phyloP scores from a whole-genome alignment of 805 yeast genomes.

The Diddensiella transvaalensis region DNA sequence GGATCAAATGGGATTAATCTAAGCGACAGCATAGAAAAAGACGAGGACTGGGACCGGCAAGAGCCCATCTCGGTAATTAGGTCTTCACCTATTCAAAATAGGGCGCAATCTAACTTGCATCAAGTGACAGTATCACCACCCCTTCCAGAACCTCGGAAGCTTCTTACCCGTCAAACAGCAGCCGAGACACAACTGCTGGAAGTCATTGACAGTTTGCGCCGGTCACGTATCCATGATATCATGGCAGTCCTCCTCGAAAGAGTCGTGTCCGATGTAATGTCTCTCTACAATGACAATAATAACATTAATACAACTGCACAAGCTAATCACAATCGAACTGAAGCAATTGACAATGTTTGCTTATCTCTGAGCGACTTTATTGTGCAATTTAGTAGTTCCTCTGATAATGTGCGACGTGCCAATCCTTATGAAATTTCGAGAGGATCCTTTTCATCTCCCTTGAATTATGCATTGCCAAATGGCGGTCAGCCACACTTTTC shows the following conservation, averaged over 20 bases:
- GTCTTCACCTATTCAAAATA: slow-evolving; percentile 2
- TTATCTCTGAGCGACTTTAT: slow-evolving; percentile 22
- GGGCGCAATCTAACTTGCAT: not conserved
- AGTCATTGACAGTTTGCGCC: slow-evolving; percentile 19
- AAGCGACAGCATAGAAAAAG: not conserved
- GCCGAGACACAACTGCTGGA: slow-evolving; percentile 26
- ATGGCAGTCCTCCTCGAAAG: slow-evolving; percentile 24
- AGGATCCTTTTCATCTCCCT: not conserved
- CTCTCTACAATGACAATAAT: slow-evolving; percentile 17
- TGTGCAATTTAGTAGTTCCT: slow-evolving; percentile 3
- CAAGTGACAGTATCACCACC: not conserved
- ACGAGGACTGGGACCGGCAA: slow-evolving; percentile 8
- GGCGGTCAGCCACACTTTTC: not conserved
- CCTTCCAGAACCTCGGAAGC: slow-evolving; percentile 6
- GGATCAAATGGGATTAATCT: not conserved
- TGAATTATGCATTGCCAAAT: not conserved
- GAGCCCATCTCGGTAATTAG: slow-evolving; percentile 6
- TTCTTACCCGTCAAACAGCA: slow-evolving; percentile 19
- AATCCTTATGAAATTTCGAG: not conserved
- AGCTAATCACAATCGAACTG: slow-evolving; percentile 6
- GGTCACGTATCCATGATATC: slow-evolving; percentile 19
- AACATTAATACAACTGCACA: not conserved
- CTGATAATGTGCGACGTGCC: not conserved
- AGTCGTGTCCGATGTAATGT: slow-evolving; percentile 22
- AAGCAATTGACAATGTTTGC: slow-evolving; percentile 20